Percentiles rank a stretch among this genome's conserved stretches.
Conservation (phyloP, 129 eudicot genomes). For the Chrysanthemum makinoi region DNA sequence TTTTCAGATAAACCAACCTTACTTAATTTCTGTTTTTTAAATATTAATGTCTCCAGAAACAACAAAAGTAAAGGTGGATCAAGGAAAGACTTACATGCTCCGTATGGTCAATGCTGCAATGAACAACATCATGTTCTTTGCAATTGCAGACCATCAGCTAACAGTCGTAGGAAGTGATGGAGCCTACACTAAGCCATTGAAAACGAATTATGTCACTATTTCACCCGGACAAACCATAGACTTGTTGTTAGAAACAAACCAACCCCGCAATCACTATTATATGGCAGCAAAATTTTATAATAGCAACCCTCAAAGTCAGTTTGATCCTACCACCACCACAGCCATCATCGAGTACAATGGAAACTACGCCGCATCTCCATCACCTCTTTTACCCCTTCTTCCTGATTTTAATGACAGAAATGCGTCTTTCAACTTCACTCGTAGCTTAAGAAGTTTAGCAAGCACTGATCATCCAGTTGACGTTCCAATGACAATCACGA, state of each 20-base stretch:
- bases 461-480: slow-evolving; percentile 30
- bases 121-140: slow-evolving; percentile 55
- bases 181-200: slow-evolving; percentile 53
- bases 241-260: slow-evolving; percentile 49
- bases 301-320: slow-evolving; percentile 19
- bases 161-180: slow-evolving; percentile 68
- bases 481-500: slow-evolving; percentile 35
- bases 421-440: slow-evolving; percentile 36
- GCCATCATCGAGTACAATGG: slow-evolving; percentile 43
- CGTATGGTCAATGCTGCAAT: slow-evolving; percentile 66
- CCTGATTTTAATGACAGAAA: slow-evolving; percentile 35
- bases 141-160: slow-evolving; percentile 40
- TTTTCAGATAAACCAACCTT: not conserved
- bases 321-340: slow-evolving; percentile 39
- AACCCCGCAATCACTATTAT: slow-evolving; percentile 47
- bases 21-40: not conserved
- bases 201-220: slow-evolving; percentile 37
- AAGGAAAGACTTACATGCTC: slow-evolving; percentile 64
- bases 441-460: slow-evolving; percentile 37
- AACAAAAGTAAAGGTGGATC: slow-evolving; percentile 40
- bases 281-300: slow-evolving; percentile 42
- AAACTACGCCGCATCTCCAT: slow-evolving; percentile 13
- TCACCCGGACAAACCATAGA: slow-evolving; percentile 74
- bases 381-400: slow-evolving; percentile 31
- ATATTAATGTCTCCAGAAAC: slow-evolving; percentile 32